Evolutionary conservation across 2,329 filamentous ascomycete species (phyloP), one percentile per base, ranked within the genome.

Genomic region (Thielaviopsis euricoi): DNA sequence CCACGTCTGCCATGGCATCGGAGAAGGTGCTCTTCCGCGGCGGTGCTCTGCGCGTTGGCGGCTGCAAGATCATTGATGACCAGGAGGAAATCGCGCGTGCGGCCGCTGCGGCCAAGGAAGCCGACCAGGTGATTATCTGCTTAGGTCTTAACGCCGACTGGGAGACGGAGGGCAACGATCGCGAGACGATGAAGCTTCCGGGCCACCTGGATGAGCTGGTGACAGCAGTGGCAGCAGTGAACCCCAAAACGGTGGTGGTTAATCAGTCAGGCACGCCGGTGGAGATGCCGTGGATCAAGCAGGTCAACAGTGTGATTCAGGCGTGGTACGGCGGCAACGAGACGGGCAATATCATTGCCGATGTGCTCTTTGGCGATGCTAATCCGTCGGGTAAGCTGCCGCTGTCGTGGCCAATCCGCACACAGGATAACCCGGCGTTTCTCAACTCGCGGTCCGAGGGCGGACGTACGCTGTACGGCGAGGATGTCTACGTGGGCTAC

Each of bases 291-390:
- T 87, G 83, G 83, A 73, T 79, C 1, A 66, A 72, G 17, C 69
- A 75, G 33, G 60, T 62, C 49, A 60, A 60, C 23, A 79, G 82
- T 1, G 72, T 90, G 1, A 66, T 89, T 1, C 85, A 91, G 65
- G 86, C 86, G 7, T 93, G 87, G 86, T 93, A 89, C 65, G 86
- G 87, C 61, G 87, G 88, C n/a, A 88, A 93, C 65, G 87, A 93
- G 71, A 85, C 84, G 5, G 88, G 87, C 6, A 89, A 90, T 65
- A 83, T 82, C 12, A 84, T 94, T 61, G 86, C 85, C 0, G 87
- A 91, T 63, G 76, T 91, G 1, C 73, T 91, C 19, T 86, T 87
- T 62, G 87, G 86, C 53, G 78, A 83, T 61, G 77, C 80, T 52
- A 89, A 86, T 66, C 87, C 87, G 0, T 83, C 80, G 51, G 87